phyloP scores from a whole-genome alignment of 2,329 filamentous ascomycete species.

The Curvularia verruculosa region DNA sequence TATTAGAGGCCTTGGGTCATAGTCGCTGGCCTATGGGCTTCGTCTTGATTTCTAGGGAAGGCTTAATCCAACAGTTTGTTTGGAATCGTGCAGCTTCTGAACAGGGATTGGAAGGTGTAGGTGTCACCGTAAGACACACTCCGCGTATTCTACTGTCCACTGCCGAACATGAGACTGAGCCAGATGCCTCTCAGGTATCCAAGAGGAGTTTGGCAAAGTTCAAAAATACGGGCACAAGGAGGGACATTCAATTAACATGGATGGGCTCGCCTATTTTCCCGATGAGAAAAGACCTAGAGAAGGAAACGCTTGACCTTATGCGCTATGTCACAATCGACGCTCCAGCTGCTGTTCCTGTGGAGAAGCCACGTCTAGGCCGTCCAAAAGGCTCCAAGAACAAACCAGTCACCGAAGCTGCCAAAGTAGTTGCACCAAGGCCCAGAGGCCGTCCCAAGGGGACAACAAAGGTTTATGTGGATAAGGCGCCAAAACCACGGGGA shows the following conservation, averaged over 20 bases:
- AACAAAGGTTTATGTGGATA: not conserved
- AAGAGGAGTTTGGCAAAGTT: conserved; percentile 19
- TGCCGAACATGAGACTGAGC: conserved; percentile 9
- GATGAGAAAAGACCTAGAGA: conserved; percentile 29
- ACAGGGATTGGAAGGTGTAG: conserved; percentile 64
- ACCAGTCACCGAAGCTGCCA: not conserved
- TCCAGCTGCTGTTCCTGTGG: not conserved
- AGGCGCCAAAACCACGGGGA: conserved; percentile 6
- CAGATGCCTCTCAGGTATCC: conserved; percentile 3
- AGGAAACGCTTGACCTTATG: conserved; percentile 29
- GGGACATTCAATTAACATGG: conserved; percentile 48
- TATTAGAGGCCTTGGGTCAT: conserved; percentile 71
- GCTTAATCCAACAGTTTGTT: conserved; percentile 68
- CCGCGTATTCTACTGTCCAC: conserved; percentile 19
- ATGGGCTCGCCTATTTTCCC: conserved; percentile 45
- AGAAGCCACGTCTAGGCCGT: not conserved
- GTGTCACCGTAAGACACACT: conserved; percentile 44
- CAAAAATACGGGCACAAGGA: conserved; percentile 30
- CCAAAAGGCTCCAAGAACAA: conserved; percentile 2
- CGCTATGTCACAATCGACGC: not conserved
- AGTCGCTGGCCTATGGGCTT: conserved; percentile 76
- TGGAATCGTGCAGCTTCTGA: conserved; percentile 73
- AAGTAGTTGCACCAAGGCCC: not conserved
- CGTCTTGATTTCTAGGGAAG: conserved; percentile 64
- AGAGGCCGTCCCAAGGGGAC: conserved; percentile 7